Conservation (phyloP, 345 rosid species). For the Mallotus nudiflorus region DNA sequence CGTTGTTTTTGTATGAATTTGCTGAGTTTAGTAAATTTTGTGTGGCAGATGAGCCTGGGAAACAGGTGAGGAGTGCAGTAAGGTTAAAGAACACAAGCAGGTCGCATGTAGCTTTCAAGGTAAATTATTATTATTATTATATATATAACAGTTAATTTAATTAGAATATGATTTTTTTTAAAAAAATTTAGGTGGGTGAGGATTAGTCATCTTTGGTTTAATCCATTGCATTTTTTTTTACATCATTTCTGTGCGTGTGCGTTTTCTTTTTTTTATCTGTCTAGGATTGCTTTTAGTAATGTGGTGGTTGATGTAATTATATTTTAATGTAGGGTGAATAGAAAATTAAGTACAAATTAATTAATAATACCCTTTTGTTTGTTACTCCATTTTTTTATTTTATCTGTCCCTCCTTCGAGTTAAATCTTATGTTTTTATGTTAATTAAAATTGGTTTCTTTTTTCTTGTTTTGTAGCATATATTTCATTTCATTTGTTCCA, state of each 20-base stretch:
- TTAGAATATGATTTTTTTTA: background rate
- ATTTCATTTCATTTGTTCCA: too few relatives aligned
- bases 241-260: constrained; percentile 1
- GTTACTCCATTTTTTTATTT: background rate
- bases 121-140: constrained; percentile 11
- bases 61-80: constrained; percentile 84
- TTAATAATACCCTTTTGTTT: too few relatives aligned
- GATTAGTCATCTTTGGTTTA: too few relatives aligned
- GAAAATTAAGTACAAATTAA: too few relatives aligned
- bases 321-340: too few relatives aligned
- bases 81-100: constrained; percentile 82
- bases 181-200: too few relatives aligned
- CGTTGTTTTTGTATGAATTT: too few relatives aligned
- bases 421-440: too few relatives aligned
- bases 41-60: constrained; percentile 82
- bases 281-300: background rate
- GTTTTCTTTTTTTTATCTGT: background rate
- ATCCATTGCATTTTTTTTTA: background rate
- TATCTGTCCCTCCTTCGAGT: background rate
- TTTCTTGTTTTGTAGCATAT: too few relatives aligned
- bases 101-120: constrained; percentile 96
- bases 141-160: background rate
- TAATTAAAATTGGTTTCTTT: too few relatives aligned
- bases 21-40: too few relatives aligned
- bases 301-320: background rate